Evolutionary conservation across 495 filamentous ascomycete genomes (phyloP).

Genomic region (Penicillium longicatenatum): DNA sequence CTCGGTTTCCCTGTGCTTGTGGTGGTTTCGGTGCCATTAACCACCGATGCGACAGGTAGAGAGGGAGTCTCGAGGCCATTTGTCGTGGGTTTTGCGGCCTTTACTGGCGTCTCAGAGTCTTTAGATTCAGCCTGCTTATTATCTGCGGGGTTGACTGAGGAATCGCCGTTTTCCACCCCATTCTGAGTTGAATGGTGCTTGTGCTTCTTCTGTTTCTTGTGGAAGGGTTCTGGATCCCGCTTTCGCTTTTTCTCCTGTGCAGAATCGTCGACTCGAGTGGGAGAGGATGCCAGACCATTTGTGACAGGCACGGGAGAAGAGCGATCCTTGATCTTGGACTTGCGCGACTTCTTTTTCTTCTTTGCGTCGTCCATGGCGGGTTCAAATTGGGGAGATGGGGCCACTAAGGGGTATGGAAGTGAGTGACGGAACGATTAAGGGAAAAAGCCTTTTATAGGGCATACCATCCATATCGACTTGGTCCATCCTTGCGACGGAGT

Average conservation of each 20-base stretch:
- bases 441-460: neutral
- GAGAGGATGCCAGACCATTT: conserved; percentile 6
- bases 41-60: neutral
- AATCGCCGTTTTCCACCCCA: neutral
- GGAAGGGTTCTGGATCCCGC: conserved; percentile 16
- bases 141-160: neutral
- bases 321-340: conserved; percentile 2
- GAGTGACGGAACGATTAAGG: neutral
- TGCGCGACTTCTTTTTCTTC: conserved; percentile 18
- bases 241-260: conserved; percentile 24
- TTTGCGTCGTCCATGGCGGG: neutral
- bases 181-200: neutral
- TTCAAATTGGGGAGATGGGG: conserved; percentile 1
- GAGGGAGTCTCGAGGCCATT: neutral
- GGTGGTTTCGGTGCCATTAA: neutral
- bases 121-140: neutral
- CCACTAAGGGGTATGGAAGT: neutral
- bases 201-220: conserved; percentile 22
- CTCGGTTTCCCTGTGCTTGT: conserved; percentile 7
- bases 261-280: conserved; percentile 2
- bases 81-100: neutral
- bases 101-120: neutral
- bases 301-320: neutral
- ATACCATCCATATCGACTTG: conserved; percentile 4
- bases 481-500: conserved; percentile 8